phyloP scores from a whole-genome alignment of 768 basidiomycete genomes.

The Collybiopsis confluens region DNA sequence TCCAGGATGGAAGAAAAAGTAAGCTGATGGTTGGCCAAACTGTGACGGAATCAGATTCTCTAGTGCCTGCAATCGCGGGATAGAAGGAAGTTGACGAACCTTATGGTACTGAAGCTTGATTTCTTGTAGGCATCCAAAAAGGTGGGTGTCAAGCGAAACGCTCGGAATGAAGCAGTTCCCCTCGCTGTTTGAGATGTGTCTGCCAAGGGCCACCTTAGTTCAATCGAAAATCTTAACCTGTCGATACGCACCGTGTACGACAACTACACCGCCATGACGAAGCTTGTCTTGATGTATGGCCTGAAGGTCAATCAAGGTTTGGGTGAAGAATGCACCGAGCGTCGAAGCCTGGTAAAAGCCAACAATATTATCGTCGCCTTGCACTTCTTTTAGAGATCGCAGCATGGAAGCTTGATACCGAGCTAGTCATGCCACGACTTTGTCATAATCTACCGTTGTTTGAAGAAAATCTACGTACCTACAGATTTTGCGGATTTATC shows the following conservation, averaged over 20 bases:
- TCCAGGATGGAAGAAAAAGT: constrained; percentile 85
- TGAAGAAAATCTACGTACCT: constrained; percentile 41
- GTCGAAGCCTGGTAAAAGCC: constrained; percentile 93
- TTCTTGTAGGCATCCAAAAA: constrained; percentile 82
- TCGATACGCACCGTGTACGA: constrained; percentile 68
- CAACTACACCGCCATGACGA: constrained; percentile 79
- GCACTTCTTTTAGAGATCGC: constrained; percentile 84
- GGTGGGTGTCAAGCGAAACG: constrained; percentile 75
- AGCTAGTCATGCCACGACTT: constrained; percentile 37
- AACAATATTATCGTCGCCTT: constrained; percentile 86
- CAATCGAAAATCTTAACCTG: background rate
- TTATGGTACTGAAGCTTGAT: constrained; percentile 78
- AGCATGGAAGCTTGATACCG: constrained; percentile 85
- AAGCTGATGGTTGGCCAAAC: constrained; percentile 73
- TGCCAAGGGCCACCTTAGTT: constrained; percentile 22
- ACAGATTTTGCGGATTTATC: constrained; percentile 76
- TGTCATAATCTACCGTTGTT: constrained; percentile 1
- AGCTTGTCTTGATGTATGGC: constrained; percentile 82
- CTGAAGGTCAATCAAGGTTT: constrained; percentile 76
- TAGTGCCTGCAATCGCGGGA: background rate
- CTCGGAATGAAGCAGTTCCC: constrained; percentile 86
- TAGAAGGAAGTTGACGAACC: constrained; percentile 42
- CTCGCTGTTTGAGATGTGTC: constrained; percentile 75
- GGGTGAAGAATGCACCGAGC: constrained; percentile 82
- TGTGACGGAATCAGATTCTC: constrained; percentile 23